These are phyloP conservation scores for Geotrichum restrictum DNA, from an alignment of 1,139 yeast genomes.

Conservation along the genomic window DNA sequence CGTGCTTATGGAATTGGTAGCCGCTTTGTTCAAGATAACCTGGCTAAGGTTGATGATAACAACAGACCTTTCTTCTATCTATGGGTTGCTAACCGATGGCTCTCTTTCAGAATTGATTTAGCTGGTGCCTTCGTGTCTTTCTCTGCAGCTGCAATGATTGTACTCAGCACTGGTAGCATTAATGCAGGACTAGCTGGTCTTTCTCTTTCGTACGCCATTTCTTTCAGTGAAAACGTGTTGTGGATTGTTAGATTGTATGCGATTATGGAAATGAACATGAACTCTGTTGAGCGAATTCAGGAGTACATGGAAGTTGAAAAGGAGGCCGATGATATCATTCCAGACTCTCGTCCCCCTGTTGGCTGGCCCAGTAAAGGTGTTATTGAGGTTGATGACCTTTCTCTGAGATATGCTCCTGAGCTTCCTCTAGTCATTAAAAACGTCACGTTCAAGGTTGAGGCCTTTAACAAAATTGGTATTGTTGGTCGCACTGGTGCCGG, in stretches of 20 bases:
- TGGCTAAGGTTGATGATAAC: slow-evolving; percentile 75
- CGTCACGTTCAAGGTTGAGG: slow-evolving; percentile 72
- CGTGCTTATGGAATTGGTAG: slow-evolving; percentile 95
- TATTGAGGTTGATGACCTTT: slow-evolving; percentile 68
- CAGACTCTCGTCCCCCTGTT: slow-evolving; percentile 63
- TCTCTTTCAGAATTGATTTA: slow-evolving; percentile 74
- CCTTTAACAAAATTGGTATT: slow-evolving; percentile 84
- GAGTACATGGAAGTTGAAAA: slow-evolving; percentile 82
- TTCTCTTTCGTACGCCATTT: slow-evolving; percentile 83
- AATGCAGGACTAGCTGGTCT: slow-evolving; percentile 97
- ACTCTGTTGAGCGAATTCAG: slow-evolving; percentile 84
- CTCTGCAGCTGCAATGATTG: slow-evolving; percentile 74
- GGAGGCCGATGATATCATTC: slow-evolving; percentile 72
- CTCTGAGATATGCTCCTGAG: slow-evolving; percentile 83
- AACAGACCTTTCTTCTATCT: slow-evolving; percentile 89
- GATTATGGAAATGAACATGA: slow-evolving; percentile 89
- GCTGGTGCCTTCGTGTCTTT: slow-evolving; percentile 83
- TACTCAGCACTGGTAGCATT: slow-evolving; percentile 57
- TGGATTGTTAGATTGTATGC: slow-evolving; percentile 93
- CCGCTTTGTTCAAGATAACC: slow-evolving; percentile 76
- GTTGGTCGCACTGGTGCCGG: slow-evolving; percentile 99
- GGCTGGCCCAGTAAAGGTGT: slow-evolving; percentile 85
- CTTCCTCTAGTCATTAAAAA: slow-evolving; percentile 85
- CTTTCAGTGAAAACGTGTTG: slow-evolving; percentile 82
- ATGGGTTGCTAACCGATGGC: slow-evolving; percentile 97